phyloP scores from a whole-genome alignment of 768 basidiomycete species.

The Boletus rubroflammeus region DNA sequence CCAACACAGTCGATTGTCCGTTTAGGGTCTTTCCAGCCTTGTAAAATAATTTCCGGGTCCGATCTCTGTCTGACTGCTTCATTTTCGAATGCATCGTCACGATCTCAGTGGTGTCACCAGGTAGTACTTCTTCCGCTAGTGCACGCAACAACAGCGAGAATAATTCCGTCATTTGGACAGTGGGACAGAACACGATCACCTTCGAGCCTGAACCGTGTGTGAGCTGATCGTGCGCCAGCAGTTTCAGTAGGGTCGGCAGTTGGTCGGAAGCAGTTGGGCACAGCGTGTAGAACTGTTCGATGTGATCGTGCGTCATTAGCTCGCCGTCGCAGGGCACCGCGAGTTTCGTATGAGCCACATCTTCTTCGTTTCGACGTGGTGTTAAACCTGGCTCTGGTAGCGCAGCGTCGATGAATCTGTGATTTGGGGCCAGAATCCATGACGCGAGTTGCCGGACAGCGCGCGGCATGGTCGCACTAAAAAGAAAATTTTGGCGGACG shows the following conservation, averaged over 20 bases:
- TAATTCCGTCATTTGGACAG: constrained; percentile 81
- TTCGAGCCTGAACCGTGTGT: constrained; percentile 63
- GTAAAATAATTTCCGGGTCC: constrained; percentile 26
- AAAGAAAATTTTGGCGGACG: constrained; percentile 85
- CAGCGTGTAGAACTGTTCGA: constrained; percentile 80
- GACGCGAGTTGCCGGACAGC: constrained; percentile 70
- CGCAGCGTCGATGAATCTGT: constrained; percentile 73
- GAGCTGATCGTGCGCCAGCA: constrained; percentile 88
- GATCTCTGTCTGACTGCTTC: constrained; percentile 17
- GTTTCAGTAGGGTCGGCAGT: constrained; percentile 71
- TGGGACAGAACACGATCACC: constrained; percentile 78
- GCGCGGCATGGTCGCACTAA: constrained; percentile 81
- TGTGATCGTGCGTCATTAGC: constrained; percentile 61
- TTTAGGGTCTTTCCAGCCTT: constrained; percentile 12
- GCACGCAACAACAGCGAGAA: constrained; percentile 60
- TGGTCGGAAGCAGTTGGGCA: constrained; percentile 64
- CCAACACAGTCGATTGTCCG: constrained; percentile 54
- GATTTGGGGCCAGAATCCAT: constrained; percentile 52
- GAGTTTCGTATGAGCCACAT: background rate
- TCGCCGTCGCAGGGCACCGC: constrained; percentile 4
- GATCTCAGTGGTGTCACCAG: constrained; percentile 53
- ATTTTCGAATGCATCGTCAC: constrained; percentile 85
- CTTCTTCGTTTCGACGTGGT: background rate
- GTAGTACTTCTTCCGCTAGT: constrained; percentile 42
- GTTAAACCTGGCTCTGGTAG: constrained; percentile 44